phyloP scores from a whole-genome alignment of 2,329 filamentous ascomycete species.

The Exserohilum turcica region DNA sequence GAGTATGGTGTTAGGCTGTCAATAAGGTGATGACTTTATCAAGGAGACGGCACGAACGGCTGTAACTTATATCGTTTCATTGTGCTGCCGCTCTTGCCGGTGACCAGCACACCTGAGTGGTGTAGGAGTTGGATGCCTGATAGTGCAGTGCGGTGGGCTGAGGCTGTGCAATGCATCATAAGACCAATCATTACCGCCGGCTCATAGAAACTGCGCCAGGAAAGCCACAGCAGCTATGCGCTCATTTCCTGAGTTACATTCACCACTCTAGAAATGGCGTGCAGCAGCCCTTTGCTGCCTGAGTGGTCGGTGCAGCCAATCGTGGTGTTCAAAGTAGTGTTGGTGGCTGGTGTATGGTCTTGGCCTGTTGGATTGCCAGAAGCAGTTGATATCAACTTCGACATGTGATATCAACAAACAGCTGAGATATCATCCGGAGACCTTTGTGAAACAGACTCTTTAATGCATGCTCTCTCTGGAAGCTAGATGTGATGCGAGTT shows the following conservation, averaged over 20 bases:
- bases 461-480: background rate
- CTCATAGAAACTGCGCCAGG: background rate
- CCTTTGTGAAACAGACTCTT: background rate
- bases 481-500: background rate
- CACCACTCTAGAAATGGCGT: background rate
- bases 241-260: constrained; percentile 5
- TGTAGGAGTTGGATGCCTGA: constrained; percentile 5
- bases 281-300: background rate
- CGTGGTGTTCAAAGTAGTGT: background rate
- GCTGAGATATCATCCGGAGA: no score
- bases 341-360: background rate
- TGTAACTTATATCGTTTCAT: background rate
- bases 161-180: constrained; percentile 17
- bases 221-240: constrained; percentile 10
- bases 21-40: background rate
- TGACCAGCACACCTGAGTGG: background rate
- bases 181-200: constrained; percentile 3
- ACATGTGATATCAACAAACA: background rate
- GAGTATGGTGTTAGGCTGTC: no score
- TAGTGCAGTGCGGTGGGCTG: background rate
- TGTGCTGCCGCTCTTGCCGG: background rate
- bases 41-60: background rate
- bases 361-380: background rate
- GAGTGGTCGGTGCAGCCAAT: background rate
- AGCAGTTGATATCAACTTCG: background rate